Base-by-base conservation (phyloP, 768 basidiomycete species). In the Auricularia auricula-judae region DNA sequence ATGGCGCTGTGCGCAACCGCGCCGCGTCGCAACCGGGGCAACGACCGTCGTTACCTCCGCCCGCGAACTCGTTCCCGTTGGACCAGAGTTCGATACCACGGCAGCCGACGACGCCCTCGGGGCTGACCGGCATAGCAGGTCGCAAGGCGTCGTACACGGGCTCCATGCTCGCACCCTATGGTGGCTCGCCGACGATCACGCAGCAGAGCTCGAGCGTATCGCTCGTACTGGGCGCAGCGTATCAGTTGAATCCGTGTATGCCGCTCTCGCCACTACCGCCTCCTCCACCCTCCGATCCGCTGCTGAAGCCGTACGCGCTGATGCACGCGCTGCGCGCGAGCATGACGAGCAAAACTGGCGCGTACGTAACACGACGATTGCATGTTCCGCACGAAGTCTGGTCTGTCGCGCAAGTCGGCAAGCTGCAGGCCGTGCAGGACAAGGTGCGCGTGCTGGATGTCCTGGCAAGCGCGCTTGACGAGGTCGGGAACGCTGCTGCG, bases 351-450 rank as follows among this genome's bases (percentile, higher is more conserved):
- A 79, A 81, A 66, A 85, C 88, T 3, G 93, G 93, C n/a, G 92
- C 91, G 36, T 95, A 94, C 73, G 79, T 96, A 64, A 93, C 91
- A 16, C 87, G 86, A 58, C 83, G 88, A 58, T 75, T 96, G 68
- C 93, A 93, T 74, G 89, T 96, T 35, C 92, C 93, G 14, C 84
- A 85, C 64, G 90, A 91, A 71, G 88, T 94, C 29, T 96, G 93
- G 93, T 64, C 65, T 21, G 29, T 35, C 29, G 89, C 90, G 54
- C 89, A 92, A 72, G 88, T 89, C 35, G 92, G 93, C 51, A 94
- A 93, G 73, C 81, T 97, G 61, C 77, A 79, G 42, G 93, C 90
- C 71, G 71, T 93, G 39, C 82, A 85, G 61, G 91, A 94, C 70
- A 95, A 97, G 76, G 85, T 93, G 53, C 85, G 89, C 44, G 89